Evolutionary conservation across 2,329 filamentous ascomycete species (phyloP), one percentile per base, ranked within the genome.

Genomic region (Clonostachys rosea): DNA sequence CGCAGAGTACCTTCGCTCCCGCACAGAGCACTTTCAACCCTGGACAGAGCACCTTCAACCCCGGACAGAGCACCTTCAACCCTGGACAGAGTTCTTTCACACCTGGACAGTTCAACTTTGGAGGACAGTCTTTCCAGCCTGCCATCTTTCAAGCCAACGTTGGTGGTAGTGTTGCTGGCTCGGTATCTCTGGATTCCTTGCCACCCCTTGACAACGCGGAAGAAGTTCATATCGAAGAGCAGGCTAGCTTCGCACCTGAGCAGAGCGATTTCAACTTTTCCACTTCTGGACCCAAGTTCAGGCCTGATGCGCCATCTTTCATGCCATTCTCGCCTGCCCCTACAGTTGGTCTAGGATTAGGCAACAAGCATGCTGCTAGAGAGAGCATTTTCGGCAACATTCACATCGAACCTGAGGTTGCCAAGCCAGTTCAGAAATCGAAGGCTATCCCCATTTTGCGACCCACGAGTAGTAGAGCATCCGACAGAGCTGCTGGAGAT

Each of bases 401-500:
- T 54, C 79, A 82, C 52, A 68, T 87, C 34, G 79, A 74, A 47
- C 74, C 77, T 13, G 83, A 89, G 18, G 76, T 83, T 44, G 68
- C 81, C 30, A 87, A 87, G 57, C 78, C 84, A 7, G 64, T 69
- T 1, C 90, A 87, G 67, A 83, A 82, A 56, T 89, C 85, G 5
- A 96, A 94, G 68, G 90, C 90, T 10, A 79, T 96, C 47, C 87
- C 91, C 0, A 95, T 96, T 52, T 68, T 92, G 10, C 76, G 76
- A 37, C 87, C 88, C 2, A 74, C 82, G 48, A 83, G 73, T 56
- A 67, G 52, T 70, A 73, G 54, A 64, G 24, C 24, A 30, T 30
- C 24, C 6, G 24, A 30, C 24, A 10, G 9, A 30, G 24, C 9
- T 30, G 24, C 24, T 30, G 24, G 24, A 30, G 24, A 30, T 30